Evolutionary conservation across 1,284 basidiomycete species (phyloP), one percentile per base, ranked within the genome.

Genomic region (Erythrobasidium hasegawianum): DNA sequence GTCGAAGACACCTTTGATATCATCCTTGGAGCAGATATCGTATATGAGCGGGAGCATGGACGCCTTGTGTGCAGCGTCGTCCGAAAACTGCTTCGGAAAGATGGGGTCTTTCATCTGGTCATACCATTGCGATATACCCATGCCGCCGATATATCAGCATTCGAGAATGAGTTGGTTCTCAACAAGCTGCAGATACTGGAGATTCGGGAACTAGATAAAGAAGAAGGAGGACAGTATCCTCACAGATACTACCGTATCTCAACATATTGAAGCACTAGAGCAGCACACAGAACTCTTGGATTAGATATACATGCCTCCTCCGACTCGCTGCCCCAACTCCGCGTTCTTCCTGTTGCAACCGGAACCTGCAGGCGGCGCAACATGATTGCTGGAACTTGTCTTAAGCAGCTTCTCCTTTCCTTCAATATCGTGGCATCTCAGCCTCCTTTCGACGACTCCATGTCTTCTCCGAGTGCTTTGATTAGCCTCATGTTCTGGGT

Each of bases 241-340:
- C 62, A 65, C 39, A 40, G 62, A 27, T 58, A 58, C 26, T 65
- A 58, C 20, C 22, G 49, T 22, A 65, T 65, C n/a, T n/a, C n/a
- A n/a, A n/a, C n/a, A n/a, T n/a, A n/a, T n/a, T n/a, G n/a, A n/a
- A n/a, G n/a, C n/a, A n/a, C n/a, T n/a, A n/a, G n/a, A n/a, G n/a
- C n/a, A n/a, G n/a, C n/a, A n/a, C n/a, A n/a, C n/a, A n/a, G n/a
- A n/a, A n/a, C n/a, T n/a, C n/a, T n/a, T n/a, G n/a, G n/a, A n/a
- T n/a, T n/a, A n/a, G n/a, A n/a, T n/a, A n/a, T n/a, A n/a, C n/a
- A n/a, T n/a, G n/a, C n/a, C n/a, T n/a, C n/a, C n/a, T n/a, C n/a
- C n/a, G n/a, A n/a, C n/a, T n/a, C n/a, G n/a, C n/a, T n/a, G n/a
- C n/a, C n/a, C n/a, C n/a, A n/a, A n/a, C n/a, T n/a, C n/a, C n/a